Base-by-base conservation (phyloP, 108 stramenopile species). In the Stephanodiscus minutulus region DNA sequence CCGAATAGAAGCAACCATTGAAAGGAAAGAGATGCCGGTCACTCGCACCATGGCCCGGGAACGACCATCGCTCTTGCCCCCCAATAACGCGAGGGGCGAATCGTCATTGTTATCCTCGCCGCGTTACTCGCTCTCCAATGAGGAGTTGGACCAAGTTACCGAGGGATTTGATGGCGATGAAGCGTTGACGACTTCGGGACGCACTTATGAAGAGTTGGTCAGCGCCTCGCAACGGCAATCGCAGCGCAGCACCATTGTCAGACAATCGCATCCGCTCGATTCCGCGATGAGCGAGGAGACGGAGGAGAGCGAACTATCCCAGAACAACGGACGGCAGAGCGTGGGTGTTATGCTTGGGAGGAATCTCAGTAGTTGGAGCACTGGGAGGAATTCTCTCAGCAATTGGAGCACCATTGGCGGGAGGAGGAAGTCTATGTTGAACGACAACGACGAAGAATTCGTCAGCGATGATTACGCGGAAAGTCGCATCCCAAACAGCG, bases 171-270 rank as follows among this genome's bases (percentile, higher is more conserved):
- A 63, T 18, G 37, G 53, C 7, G 46, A 67, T 12, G 37, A 64
- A 37, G 64, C 54, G 12, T 66, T 74, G 31, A 74, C 65, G 12
- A 66, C 73, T 0, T 28, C 52, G 44, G 76, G 76, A 55, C 44
- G 64, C 15, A 70, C 76, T 22, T 77, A 77, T 49, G 67, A 77
- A 66, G 76, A 77, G 69, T 63, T 77, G 68, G 69, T 77, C n/a
- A 64, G 20, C 9, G 33, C 59, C 17, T 60, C 59, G 4, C 21
- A 35, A 41, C 35, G 21, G 13, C 59, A 60, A 39, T 36, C 36
- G 20, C 59, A 58, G 3, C 27, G 7, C 36, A 69, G 1, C 25
- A 5, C n/a, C 31, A 50, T 28, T 29, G 39, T 20, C 43, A 7
- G 36, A 21, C 29, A 22, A 20, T 18, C 31, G 12, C 43, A 60